Evolutionary conservation across 2,329 filamentous ascomycete species (phyloP), one percentile per base, ranked within the genome.

Genomic region (Saccharata proteae): DNA sequence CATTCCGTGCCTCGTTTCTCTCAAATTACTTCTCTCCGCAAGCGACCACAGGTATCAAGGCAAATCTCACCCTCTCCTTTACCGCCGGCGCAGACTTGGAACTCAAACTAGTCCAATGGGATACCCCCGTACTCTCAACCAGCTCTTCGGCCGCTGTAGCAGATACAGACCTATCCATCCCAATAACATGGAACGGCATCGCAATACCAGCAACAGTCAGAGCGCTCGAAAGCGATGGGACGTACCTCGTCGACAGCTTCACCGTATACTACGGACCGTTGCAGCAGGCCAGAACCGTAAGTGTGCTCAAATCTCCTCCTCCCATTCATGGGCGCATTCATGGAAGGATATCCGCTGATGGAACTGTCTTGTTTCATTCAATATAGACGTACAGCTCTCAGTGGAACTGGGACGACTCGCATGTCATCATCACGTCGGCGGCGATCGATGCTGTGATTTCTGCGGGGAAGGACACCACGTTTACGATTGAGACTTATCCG

Each of bases 401-500:
- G 34, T 74, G 64, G 60, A 61, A 63, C 29, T 72, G 61, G 53
- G 62, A 68, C 37, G 54, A 44, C 1, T 42, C 47, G 11, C 46
- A 60, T 33, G 51, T 74, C 1, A 61, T 68, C 3, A 38, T 74
- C n/a, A 62, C 53, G 3, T 46, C 55, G 0, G 46, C 52, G 3
- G 62, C 62, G 0, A 44, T 71, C 21, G 51, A 61, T 28, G 59
- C 58, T 0, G 64, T 74, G 5, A 52, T 65, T 19, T 46, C 53
- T 3, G 56, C 58, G 2, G 61, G 59, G 0, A 48, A 62, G 43
- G 48, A 51, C 4, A 61, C 63, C 0, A 59, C 54, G 0, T 66
- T 74, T 33, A 67, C 58, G 0, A 62, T 71, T 37, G 70, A 73
- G 48, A 70, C 71, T 40, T 72, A 60, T 42, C 69, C 68, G 0